Evolutionary conservation across 352 stramenopile genomes (phyloP).

Genomic region (Phytophthora pistaciae): DNA sequence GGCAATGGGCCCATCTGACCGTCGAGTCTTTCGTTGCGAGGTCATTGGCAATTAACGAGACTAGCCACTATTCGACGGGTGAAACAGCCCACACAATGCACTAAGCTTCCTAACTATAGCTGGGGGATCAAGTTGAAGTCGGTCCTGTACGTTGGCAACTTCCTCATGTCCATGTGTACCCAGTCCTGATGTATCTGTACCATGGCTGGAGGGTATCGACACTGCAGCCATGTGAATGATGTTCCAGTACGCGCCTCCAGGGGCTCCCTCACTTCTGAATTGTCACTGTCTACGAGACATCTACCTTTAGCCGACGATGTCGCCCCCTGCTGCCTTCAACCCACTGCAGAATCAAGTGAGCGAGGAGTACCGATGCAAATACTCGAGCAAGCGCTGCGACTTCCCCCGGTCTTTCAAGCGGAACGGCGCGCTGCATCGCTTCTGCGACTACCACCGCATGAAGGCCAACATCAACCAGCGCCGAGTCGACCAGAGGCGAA

Average conservation of each 20-base stretch:
- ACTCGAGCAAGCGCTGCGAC: slow-evolving; percentile 46
- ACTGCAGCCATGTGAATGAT: neutral
- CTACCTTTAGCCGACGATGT: neutral
- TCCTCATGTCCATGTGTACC: slow-evolving; percentile 9
- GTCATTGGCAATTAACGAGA: slow-evolving; percentile 6
- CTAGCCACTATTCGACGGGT: neutral
- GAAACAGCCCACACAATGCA: neutral
- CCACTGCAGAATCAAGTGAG: neutral
- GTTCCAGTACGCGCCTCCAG: neutral
- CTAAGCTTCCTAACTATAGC: slow-evolving; percentile 18
- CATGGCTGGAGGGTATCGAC: neutral
- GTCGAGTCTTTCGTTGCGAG: slow-evolving; percentile 29
- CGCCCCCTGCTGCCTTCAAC: neutral
- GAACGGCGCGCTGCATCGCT: slow-evolving; percentile 48
- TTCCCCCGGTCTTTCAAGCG: slow-evolving; percentile 46
- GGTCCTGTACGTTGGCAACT: slow-evolving; percentile 9
- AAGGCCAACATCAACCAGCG: slow-evolving; percentile 40
- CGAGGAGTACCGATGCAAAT: slow-evolving; percentile 11
- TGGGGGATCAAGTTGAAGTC: slow-evolving; percentile 12
- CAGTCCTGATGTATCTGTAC: slow-evolving; percentile 15
- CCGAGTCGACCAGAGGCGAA: slow-evolving; percentile 28
- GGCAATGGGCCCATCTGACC: slow-evolving; percentile 40
- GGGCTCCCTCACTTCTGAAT: neutral
- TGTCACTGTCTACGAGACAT: neutral
- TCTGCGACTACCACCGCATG: slow-evolving; percentile 36